A percentile compares a stretch with the other conserved stretches of the same genome.
Conservation (phyloP, 192 early-diverging fungal species). For the Coemansia sp. region DNA sequence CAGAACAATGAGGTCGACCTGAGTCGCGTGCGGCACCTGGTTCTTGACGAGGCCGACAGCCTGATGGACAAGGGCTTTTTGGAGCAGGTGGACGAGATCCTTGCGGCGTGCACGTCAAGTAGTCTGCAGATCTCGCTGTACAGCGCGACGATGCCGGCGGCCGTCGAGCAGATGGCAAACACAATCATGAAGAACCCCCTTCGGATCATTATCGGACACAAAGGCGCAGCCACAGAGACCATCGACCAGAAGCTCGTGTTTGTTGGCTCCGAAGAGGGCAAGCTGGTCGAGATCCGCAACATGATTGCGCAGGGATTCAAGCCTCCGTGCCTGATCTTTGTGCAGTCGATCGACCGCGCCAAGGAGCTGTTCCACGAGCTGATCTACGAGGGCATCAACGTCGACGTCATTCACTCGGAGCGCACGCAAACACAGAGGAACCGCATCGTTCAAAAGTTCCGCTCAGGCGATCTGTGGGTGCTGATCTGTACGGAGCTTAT, state of each 20-base stretch:
- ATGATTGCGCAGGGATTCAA: slow-evolving; percentile 72
- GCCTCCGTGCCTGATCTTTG: slow-evolving; percentile 93
- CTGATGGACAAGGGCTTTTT: slow-evolving; percentile 79
- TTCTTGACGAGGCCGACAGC: slow-evolving; percentile 84
- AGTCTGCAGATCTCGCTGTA: slow-evolving; percentile 80
- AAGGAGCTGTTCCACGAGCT: slow-evolving; percentile 96
- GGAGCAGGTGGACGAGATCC: slow-evolving; percentile 84
- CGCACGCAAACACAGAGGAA: slow-evolving; percentile 93
- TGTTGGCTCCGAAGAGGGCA: slow-evolving; percentile 92
- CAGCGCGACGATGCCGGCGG: slow-evolving; percentile 90
- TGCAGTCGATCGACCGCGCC: slow-evolving; percentile 96
- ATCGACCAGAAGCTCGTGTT: slow-evolving; percentile 88
- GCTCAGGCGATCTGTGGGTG: slow-evolving; percentile 88
- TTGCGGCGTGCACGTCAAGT: slow-evolving; percentile 75
- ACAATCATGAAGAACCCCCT: slow-evolving; percentile 90
- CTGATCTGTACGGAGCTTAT: slow-evolving; percentile 96
- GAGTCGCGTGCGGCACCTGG: slow-evolving; percentile 65
- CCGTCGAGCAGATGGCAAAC: slow-evolving; percentile 86
- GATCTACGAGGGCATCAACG: slow-evolving; percentile 95
- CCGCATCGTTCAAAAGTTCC: slow-evolving; percentile 82
- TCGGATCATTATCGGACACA: slow-evolving; percentile 81
- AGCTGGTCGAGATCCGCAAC: slow-evolving; percentile 88
- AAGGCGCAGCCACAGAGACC: slow-evolving; percentile 87
- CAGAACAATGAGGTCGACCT: slow-evolving; percentile 76
- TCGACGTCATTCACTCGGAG: slow-evolving; percentile 97